Percentiles rank a stretch among this genome's conserved stretches.
Evolutionary conservation across 768 basidiomycete genomes (phyloP).

Genomic region (Amanita pallidorosea): DNA sequence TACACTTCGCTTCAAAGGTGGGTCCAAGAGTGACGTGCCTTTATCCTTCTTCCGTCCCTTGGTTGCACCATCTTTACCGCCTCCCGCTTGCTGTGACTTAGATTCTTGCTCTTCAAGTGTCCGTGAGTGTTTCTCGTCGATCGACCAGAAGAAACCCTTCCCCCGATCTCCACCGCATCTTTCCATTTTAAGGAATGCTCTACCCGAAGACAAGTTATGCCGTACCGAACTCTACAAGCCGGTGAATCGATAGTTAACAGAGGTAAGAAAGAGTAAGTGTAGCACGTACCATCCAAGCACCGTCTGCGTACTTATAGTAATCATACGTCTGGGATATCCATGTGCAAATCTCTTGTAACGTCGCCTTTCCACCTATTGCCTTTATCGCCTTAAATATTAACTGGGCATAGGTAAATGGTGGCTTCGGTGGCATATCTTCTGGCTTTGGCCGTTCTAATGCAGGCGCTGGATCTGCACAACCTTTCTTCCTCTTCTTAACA

Average conservation of each 20-base stretch:
- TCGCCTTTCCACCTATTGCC: constrained; percentile 73
- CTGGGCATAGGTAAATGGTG: constrained; percentile 83
- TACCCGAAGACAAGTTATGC: constrained; percentile 88
- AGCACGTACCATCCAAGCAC: constrained; percentile 81
- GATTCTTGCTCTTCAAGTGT: constrained; percentile 62
- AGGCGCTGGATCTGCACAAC: constrained; percentile 30
- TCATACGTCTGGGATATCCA: constrained; percentile 88
- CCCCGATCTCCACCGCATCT: constrained; percentile 76
- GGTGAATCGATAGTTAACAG: background rate
- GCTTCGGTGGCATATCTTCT: constrained; percentile 81
- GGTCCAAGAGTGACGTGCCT: constrained; percentile 36
- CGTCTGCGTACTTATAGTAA: constrained; percentile 82
- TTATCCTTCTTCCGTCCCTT: constrained; percentile 55
- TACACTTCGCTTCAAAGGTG: constrained; percentile 58
- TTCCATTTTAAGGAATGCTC: constrained; percentile 87
- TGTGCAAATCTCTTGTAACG: constrained; percentile 81
- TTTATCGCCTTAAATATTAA: constrained; percentile 87
- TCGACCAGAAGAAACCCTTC: constrained; percentile 90
- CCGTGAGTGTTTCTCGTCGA: constrained; percentile 66
- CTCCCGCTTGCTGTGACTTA: constrained; percentile 31
- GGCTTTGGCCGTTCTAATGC: constrained; percentile 37
- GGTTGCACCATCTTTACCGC: constrained; percentile 19
- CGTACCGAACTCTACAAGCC: constrained; percentile 76
- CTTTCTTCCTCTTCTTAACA: constrained; percentile 69
- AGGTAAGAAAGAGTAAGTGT: background rate